Evolutionary conservation across 176 grass and related monocot genomes (phyloP), one percentile per base, ranked within the genome.

Genomic region (Thinopyrum elongatum): DNA sequence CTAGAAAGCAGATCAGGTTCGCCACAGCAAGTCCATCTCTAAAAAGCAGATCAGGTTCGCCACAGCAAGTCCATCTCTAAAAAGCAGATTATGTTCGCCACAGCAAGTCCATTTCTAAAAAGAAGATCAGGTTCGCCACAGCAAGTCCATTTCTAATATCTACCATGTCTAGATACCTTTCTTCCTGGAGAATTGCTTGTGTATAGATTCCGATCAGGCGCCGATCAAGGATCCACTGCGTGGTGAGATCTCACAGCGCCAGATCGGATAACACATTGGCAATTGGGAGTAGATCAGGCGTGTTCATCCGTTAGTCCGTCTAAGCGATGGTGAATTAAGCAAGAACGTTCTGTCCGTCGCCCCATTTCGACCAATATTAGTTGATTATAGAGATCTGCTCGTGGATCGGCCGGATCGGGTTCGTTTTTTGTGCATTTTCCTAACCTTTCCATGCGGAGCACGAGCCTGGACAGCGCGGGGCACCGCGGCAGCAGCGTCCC

Each of bases 381-480:
- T 12, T 10, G 59, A 10, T 23, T 26, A 62, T 63, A 57, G 28
- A 84, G 62, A 86, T 51, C 76, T 51, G 75, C 82, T 38, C 46
- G 19, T 81, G 69, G 72, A 89, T 80, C 80, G 25, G 35, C 28
- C 29, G 49, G 25, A 4, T 73, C 66, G 60, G 23, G 6, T 23
- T 38, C 8, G 78, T 41, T 5, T 9, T 15, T 49, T 49, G 41
- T 26, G 16, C 8, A 5, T 46, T 25, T 57, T 73, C 3, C 88
- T 92, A 81, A 98, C 97, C 94, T 96, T 84, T 95, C 84, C 88
- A 96, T 96, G 10, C 34, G 84, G 68, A 98, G 86, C n/a, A 83
- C 90, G 72, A 95, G 88, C 39, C 76, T 84, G 6, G 80, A 31
- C 21, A 98, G 79, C 17, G 84, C 84, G 2, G 83, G 74, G 71